Conservation (phyloP, 371 early-diverging fungal species). For the Mucor mucedo region DNA sequence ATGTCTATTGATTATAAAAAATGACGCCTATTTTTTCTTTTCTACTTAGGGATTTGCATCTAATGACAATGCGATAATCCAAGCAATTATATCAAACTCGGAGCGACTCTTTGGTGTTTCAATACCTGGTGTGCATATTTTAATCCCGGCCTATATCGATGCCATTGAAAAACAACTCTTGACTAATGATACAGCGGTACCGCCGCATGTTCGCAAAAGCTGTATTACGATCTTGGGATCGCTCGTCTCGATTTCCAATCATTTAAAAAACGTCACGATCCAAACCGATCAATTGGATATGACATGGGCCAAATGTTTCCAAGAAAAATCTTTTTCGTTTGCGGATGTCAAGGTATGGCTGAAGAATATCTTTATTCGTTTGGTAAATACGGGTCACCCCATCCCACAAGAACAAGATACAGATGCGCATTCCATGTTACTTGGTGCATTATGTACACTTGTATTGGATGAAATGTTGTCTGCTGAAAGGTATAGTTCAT, state of each 20-base stretch:
- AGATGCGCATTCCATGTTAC: slow-evolving; percentile 61
- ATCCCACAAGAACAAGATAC: slow-evolving; percentile 39
- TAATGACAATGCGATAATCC: slow-evolving; percentile 56
- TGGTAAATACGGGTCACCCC: slow-evolving; percentile 44
- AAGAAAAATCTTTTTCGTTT: slow-evolving; percentile 30
- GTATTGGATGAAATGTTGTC: slow-evolving; percentile 61
- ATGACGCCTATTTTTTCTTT: neutral
- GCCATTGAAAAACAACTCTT: slow-evolving; percentile 60
- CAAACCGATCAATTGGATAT: slow-evolving; percentile 26
- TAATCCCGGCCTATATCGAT: slow-evolving; percentile 70
- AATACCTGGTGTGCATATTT: slow-evolving; percentile 70
- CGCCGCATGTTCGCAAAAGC: slow-evolving; percentile 36
- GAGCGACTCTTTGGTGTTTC: slow-evolving; percentile 65
- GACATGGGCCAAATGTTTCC: slow-evolving; percentile 25
- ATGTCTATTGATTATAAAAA: slow-evolving; percentile 19
- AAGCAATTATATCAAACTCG: slow-evolving; percentile 70
- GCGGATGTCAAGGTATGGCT: slow-evolving; percentile 49
- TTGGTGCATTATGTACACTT: slow-evolving; percentile 56
- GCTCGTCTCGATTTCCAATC: slow-evolving; percentile 46
- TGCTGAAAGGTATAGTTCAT: slow-evolving; percentile 26
- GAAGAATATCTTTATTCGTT: slow-evolving; percentile 52
- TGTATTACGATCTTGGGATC: slow-evolving; percentile 54
- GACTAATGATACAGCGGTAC: slow-evolving; percentile 27
- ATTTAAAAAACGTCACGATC: slow-evolving; percentile 35
- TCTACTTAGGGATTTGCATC: slow-evolving; percentile 56